Base-by-base conservation (phyloP, 2,329 filamentous ascomycete genomes). In the Piedraia hortae region DNA sequence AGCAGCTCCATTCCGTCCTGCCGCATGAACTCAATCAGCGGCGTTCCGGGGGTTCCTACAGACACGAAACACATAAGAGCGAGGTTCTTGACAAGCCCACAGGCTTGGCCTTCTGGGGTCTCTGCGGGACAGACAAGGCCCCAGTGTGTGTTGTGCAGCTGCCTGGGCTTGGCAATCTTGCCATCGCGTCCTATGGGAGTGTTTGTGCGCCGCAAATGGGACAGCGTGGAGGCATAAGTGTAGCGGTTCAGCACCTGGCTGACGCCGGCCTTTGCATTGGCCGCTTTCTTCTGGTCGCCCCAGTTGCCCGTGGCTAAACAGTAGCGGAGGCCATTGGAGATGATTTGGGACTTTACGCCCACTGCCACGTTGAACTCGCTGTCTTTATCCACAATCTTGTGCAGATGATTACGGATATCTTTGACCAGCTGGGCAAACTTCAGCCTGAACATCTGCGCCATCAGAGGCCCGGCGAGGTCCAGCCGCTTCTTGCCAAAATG, bases 231-330 rank as follows among this genome's bases (percentile, higher is more conserved):
- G 9, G 85, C 68, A 41, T 91, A 97, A 0, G 88, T 93, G 45
- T 93, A 97, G 43, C 85, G 66, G 53, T 91, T 97, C 39, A 97
- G 51, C 49, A 97, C 88, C 50, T 97, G 85, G 21, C 82, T 93
- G 20, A 97, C 85, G 57, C 85, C 88, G 20, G 85, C 85, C 31
- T 88, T 93, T 1, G 80, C 75, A 35, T 71, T 82, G 36, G 74
- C 73, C 10, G 85, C 80, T 54, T 93, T 97, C 60, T 93, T 97
- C 53, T 97, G 85, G 34, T 97, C 85, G 40, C 85, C 88, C 88
- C 85, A 97, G 49, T 97, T 97, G 33, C 85, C 85, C 8, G 85
- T 97, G 12, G 85, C 82, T 29, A 97, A 56, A 23, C 85, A 91
- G 48, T 97, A 97, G 43, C 91, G 90, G 33, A 97, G 51, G 21